Conservation (phyloP, 805 yeast species). For the Diddensiella transvaalensis region DNA sequence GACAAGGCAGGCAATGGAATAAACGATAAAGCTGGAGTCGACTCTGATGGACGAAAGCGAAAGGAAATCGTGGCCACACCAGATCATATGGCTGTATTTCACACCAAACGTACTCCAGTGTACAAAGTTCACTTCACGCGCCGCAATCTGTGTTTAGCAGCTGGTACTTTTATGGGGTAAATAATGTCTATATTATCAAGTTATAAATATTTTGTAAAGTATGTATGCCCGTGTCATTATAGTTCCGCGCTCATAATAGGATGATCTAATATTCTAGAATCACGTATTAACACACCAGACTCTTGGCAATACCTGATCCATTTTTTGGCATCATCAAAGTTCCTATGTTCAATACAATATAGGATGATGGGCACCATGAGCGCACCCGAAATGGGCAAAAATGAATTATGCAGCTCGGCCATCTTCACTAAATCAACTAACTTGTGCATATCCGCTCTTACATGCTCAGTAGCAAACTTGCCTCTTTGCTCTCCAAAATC, state of each 20-base stretch:
- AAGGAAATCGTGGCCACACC: conserved; percentile 75
- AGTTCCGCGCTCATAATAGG: background rate
- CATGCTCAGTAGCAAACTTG: background rate
- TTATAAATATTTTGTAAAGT: background rate
- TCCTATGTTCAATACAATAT: conserved; percentile 4
- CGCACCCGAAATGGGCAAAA: conserved; percentile 12
- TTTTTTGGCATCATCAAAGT: conserved; percentile 7
- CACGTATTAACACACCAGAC: background rate
- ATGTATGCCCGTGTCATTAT: background rate
- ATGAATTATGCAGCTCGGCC: conserved; percentile 10
- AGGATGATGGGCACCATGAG: conserved; percentile 16
- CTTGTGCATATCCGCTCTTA: conserved; percentile 15
- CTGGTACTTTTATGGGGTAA: conserved; percentile 69
- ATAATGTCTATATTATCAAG: background rate
- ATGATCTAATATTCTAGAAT: background rate
- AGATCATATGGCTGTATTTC: conserved; percentile 90
- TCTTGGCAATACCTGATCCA: conserved; percentile 11
- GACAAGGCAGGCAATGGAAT: conserved; percentile 14
- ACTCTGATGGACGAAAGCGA: conserved; percentile 34
- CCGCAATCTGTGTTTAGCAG: conserved; percentile 86
- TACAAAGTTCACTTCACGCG: conserved; percentile 90
- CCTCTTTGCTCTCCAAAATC: conserved; percentile 13
- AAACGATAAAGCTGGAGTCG: conserved; percentile 16
- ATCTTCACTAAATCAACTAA: conserved; percentile 21
- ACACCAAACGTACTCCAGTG: conserved; percentile 91